A percentile compares a stretch with the other conserved stretches of the same genome.
phyloP scores from a whole-genome alignment of 2,329 filamentous ascomycete species.

The Lachnellula subtilissima region DNA sequence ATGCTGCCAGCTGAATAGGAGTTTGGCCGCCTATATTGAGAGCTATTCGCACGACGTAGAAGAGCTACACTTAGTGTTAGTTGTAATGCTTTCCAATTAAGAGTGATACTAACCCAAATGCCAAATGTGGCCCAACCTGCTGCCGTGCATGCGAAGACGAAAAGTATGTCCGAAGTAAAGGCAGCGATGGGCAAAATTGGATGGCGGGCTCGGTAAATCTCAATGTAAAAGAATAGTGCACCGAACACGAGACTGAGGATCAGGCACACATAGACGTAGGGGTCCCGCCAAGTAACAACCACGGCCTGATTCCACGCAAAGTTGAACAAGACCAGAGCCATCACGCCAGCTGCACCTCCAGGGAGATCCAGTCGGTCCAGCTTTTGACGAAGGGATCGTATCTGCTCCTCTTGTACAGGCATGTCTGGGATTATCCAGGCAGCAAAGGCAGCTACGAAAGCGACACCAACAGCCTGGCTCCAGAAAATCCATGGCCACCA shows the following conservation, averaged over 20 bases:
- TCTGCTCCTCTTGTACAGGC: background rate
- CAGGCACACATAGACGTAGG: constrained; percentile 16
- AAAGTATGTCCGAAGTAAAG: constrained; percentile 44
- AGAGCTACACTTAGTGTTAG: no score
- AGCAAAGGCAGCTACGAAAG: constrained; percentile 15
- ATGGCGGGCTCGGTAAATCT: constrained; percentile 38
- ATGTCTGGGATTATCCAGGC: background rate
- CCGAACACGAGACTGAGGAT: constrained; percentile 48
- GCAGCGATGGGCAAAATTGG: constrained; percentile 55
- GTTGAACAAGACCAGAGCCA: constrained; percentile 56
- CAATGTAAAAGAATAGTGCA: constrained; percentile 48
- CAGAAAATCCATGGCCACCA: constrained; percentile 53
- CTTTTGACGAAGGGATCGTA: background rate
- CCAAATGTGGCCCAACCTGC: constrained; percentile 27
- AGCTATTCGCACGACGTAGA: background rate
- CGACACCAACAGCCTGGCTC: constrained; percentile 28
- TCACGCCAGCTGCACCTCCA: constrained; percentile 39
- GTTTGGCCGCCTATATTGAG: constrained; percentile 7
- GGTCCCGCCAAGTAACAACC: constrained; percentile 13
- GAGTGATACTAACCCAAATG: constrained; percentile 26
- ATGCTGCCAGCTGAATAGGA: constrained; percentile 10
- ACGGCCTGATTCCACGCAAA: constrained; percentile 64
- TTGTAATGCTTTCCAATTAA: constrained; percentile 7
- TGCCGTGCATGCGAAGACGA: constrained; percentile 35
- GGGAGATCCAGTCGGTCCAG: constrained; percentile 30